Evolutionary conservation across 2,329 filamentous ascomycete species (phyloP), one percentile per base, ranked within the genome.

Genomic region (Diaporthe ampelina): DNA sequence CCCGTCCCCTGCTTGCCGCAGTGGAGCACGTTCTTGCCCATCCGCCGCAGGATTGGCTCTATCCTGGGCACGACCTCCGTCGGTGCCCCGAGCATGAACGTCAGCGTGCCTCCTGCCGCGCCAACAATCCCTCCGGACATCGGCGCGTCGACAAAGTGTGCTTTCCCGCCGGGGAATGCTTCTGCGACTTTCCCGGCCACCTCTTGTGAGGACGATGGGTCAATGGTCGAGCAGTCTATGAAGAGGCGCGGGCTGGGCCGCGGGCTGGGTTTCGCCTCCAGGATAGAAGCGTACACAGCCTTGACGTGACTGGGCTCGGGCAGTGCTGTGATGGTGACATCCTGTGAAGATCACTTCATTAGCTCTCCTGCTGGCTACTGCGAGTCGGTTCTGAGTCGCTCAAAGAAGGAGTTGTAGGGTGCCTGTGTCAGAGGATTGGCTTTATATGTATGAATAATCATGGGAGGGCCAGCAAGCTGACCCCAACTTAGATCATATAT

Each of bases 51-150:
- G 1, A 95, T 88, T 0, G 91, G 88, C 73, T 92, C 92, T 13
- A 94, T 88, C 15, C 90, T 89, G 1, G 91, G 84, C 1, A 97
- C 86, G 0, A 94, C 82, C 5, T 88, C 85, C 0, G 86, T 81
- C 0, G 91, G 87, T 9, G 92, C 89, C 57, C 97, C 97, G 73
- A 98, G 91, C 97, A 99, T 98, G 83, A 99, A 99, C 0, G 95
- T 98, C 74, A 99, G 87, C 0, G 95, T 95, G 45, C 94, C 97
- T 17, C 95, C 95, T 8, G 91, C 88, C 15, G 97, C 97, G 57
- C 96, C 97, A 7, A 98, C 95, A 0, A 98, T 95, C 68, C 97
- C 97, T 63, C 97, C 97, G 0, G 96, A 98, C 93, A 99, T 98
- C 58, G 97, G 97, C 4, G 97, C 96, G 81, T 99, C 97, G 74